Percentiles rank a stretch among this genome's conserved stretches.
phyloP scores from a whole-genome alignment of 2,329 filamentous ascomycete species.

The Fusarium lyarnte region DNA sequence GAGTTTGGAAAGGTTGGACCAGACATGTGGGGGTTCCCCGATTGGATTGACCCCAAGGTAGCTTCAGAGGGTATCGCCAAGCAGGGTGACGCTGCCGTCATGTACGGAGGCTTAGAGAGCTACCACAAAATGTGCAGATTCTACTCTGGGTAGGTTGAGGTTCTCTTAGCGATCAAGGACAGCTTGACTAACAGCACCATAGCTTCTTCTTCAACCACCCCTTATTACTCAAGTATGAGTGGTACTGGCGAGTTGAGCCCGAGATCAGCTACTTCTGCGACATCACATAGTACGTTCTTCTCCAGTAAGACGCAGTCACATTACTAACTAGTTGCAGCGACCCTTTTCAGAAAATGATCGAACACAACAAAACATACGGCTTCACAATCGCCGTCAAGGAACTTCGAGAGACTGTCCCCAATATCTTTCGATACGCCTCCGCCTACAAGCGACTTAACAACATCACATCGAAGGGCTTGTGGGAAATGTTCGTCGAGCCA shows the following conservation, averaged over 20 bases:
- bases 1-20: constrained; percentile 95
- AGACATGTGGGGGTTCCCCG: constrained; percentile 94
- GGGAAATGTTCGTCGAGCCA: constrained; percentile 98
- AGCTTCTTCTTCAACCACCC: constrained; percentile 98
- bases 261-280: constrained; percentile 99
- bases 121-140: constrained; percentile 99
- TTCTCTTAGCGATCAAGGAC: background rate
- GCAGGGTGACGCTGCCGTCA: constrained; percentile 96
- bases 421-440: constrained; percentile 98
- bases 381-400: constrained; percentile 99
- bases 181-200: constrained; percentile 34
- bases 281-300: constrained; percentile 83
- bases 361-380: constrained; percentile 95
- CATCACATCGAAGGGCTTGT: constrained; percentile 88
- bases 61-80: constrained; percentile 96
- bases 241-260: constrained; percentile 99
- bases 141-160: constrained; percentile 83
- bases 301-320: background rate
- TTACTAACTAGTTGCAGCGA: constrained; percentile 65
- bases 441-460: constrained; percentile 96
- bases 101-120: constrained; percentile 99
- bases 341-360: constrained; percentile 94
- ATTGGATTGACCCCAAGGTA: constrained; percentile 94
- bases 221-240: constrained; percentile 94
- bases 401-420: constrained; percentile 95